Evolutionary conservation across 805 yeast genomes (phyloP).

Genomic region (Myxozyma melibiosi): DNA sequence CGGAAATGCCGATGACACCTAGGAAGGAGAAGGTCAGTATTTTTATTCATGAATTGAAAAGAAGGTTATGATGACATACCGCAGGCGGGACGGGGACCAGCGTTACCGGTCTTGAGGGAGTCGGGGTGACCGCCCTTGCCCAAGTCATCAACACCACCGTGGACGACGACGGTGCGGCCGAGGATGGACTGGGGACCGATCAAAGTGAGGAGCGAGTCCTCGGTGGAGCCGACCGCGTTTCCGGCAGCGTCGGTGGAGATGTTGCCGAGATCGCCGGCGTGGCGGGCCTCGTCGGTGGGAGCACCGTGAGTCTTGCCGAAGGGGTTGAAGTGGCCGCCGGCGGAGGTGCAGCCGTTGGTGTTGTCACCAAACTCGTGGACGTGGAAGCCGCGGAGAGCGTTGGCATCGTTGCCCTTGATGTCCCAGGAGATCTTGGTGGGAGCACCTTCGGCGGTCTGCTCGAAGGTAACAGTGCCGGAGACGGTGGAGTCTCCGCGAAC

Average conservation of each 20-base stretch:
- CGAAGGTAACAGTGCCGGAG: constrained; percentile 82
- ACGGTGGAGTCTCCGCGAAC: constrained; percentile 93
- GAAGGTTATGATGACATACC: constrained; percentile 54
- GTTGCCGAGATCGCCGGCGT: constrained; percentile 97
- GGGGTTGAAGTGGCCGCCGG: constrained; percentile 98
- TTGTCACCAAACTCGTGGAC: constrained; percentile 97
- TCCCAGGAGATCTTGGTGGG: constrained; percentile 90
- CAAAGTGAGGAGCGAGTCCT: constrained; percentile 75
- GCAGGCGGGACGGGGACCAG: constrained; percentile 94
- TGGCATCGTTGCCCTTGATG: constrained; percentile 83
- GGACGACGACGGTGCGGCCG: constrained; percentile 89
- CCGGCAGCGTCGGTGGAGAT: constrained; percentile 83
- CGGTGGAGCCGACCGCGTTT: constrained; percentile 85
- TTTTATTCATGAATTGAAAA: no score
- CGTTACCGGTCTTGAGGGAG: constrained; percentile 89
- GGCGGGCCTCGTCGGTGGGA: constrained; percentile 75
- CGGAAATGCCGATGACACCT: constrained; percentile 37
- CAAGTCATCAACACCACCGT: constrained; percentile 83
- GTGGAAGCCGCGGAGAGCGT: constrained; percentile 96
- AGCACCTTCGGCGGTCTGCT: constrained; percentile 74
- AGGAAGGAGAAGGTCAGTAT: neutral
- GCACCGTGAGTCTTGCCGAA: constrained; percentile 88
- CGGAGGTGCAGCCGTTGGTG: constrained; percentile 98
- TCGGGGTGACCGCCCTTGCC: constrained; percentile 90
- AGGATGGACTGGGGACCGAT: constrained; percentile 84